A percentile compares a stretch with the other conserved stretches of the same genome.
Conservation (phyloP, 2,329 filamentous ascomycete species). For the Biscogniauxia marginata region DNA sequence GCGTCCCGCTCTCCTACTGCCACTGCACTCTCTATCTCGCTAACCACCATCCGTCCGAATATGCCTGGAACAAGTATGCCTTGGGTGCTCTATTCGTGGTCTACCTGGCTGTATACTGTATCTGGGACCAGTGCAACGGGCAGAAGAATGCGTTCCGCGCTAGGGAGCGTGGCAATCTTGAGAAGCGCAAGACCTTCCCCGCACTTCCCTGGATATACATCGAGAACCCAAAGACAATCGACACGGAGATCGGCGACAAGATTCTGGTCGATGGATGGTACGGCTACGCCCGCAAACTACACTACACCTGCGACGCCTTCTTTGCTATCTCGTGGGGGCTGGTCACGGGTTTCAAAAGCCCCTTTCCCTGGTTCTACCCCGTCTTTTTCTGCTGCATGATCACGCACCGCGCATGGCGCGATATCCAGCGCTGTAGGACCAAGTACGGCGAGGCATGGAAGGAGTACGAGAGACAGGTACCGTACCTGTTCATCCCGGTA, state of each 20-base stretch:
- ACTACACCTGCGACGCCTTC: conserved; percentile 50
- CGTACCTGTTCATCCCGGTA: conserved; percentile 72
- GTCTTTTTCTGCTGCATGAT: conserved; percentile 81
- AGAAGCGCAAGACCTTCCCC: conserved; percentile 78
- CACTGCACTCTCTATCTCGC: conserved; percentile 90
- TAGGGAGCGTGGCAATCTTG: conserved; percentile 68
- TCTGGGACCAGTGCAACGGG: conserved; percentile 89
- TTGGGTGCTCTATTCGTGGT: conserved; percentile 62
- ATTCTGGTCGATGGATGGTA: conserved; percentile 88
- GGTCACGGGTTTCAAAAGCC: conserved; percentile 57
- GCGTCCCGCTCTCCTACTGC: conserved; percentile 88
- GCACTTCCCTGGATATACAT: conserved; percentile 87
- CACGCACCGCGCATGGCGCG: conserved; percentile 70
- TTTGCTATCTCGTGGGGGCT: conserved; percentile 52
- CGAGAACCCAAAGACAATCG: conserved; percentile 76
- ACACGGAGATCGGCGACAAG: conserved; percentile 69
- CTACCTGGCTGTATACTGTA: conserved; percentile 85
- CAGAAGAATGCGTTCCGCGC: conserved; percentile 93
- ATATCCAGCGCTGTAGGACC: conserved; percentile 70
- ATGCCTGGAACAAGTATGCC: conserved; percentile 71
- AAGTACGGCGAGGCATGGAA: conserved; percentile 83
- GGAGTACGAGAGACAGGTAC: conserved; percentile 77
- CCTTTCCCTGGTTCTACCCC: conserved; percentile 88
- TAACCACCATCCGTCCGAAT: conserved; percentile 75
- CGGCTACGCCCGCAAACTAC: conserved; percentile 64